Conservation (phyloP, 1,284 basidiomycete species). For the Tilletia setariae region DNA sequence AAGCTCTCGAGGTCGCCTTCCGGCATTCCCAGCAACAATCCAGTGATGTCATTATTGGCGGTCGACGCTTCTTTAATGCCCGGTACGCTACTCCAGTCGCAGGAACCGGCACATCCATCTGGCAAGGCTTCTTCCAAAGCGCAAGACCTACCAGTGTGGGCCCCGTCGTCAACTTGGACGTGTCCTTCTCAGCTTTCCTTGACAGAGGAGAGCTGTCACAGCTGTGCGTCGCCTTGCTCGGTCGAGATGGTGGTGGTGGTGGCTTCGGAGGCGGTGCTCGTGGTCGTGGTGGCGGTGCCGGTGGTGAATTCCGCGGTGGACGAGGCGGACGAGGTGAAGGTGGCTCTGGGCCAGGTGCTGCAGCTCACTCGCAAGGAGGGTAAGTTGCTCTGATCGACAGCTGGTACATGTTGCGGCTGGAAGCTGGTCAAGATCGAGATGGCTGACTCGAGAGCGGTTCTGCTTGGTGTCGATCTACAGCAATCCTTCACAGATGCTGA, state of each 20-base stretch:
- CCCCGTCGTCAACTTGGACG: constrained; percentile 44
- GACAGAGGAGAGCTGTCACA: constrained; percentile 29
- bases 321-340: constrained; percentile 24
- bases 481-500: constrained; percentile 3
- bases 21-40: constrained; percentile 18
- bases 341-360: constrained; percentile 24
- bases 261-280: constrained; percentile 19
- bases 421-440: constrained; percentile 10
- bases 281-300: no score
- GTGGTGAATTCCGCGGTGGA: constrained; percentile 20
- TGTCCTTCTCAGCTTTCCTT: constrained; percentile 37
- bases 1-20: constrained; percentile 31
- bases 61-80: constrained; percentile 37
- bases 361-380: background rate
- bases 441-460: background rate
- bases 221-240: constrained; percentile 30
- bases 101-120: constrained; percentile 23
- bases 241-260: constrained; percentile 27
- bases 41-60: constrained; percentile 18
- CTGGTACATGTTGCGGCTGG: background rate
- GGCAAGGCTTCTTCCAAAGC: constrained; percentile 38
- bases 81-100: constrained; percentile 30
- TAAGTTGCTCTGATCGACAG: background rate
- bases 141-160: constrained; percentile 35
- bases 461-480: background rate